Evolutionary conservation across 2,329 filamentous ascomycete species (phyloP).

Genomic region (Westerdykella sp.): DNA sequence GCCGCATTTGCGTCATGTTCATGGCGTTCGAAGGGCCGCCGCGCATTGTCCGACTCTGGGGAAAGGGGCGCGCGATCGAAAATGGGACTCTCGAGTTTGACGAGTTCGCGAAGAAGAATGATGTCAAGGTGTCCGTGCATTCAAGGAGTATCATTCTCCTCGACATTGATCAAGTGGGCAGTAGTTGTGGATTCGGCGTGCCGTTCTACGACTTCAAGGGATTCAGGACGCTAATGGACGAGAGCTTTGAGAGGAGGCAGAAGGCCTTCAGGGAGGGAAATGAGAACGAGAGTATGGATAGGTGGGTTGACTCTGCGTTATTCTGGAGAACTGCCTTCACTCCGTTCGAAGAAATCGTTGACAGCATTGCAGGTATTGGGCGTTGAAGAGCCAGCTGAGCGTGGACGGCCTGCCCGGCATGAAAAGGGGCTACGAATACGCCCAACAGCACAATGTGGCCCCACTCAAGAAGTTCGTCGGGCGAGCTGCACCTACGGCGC

Average conservation of each 20-base stretch:
- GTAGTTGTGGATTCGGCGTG: constrained; percentile 40
- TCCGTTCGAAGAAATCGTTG: no score
- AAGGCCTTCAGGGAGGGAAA: constrained; percentile 32
- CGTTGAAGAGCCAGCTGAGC: constrained; percentile 39
- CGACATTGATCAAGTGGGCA: constrained; percentile 41
- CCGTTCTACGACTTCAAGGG: constrained; percentile 42
- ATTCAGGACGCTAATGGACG: constrained; percentile 37
- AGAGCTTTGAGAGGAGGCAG: constrained; percentile 38
- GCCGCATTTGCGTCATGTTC: constrained; percentile 40
- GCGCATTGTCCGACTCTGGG: constrained; percentile 41
- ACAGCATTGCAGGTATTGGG: constrained; percentile 37
- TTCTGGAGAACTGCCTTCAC: not conserved
- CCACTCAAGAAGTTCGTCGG: constrained; percentile 43
- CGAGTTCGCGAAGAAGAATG: constrained; percentile 23
- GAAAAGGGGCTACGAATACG: constrained; percentile 35
- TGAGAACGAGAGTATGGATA: constrained; percentile 37
- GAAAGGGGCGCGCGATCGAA: constrained; percentile 34
- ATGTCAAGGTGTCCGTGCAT: constrained; percentile 34
- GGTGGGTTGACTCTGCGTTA: constrained; percentile 13
- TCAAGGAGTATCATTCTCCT: constrained; percentile 38
- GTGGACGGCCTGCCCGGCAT: constrained; percentile 43
- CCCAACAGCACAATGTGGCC: constrained; percentile 30
- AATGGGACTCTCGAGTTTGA: constrained; percentile 32
- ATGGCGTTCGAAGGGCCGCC: constrained; percentile 40
- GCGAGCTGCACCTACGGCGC: constrained; percentile 19